Evolutionary conservation across 306 rosid genomes (phyloP), one percentile per base, ranked within the genome.

Genomic region (Sindora glabra): DNA sequence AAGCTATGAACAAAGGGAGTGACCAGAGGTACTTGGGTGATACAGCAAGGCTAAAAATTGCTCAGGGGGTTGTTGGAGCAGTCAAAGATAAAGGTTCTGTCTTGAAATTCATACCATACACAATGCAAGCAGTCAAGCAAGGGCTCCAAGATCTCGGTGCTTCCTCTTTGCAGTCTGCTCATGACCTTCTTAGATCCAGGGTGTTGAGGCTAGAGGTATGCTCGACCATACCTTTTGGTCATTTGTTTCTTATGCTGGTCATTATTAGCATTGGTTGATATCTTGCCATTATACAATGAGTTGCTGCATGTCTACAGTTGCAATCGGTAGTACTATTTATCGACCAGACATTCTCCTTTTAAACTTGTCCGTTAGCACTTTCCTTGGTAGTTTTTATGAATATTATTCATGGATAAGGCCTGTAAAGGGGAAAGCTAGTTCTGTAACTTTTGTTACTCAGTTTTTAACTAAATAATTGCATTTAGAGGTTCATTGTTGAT

Each of bases 121-220:
- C 97, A 51, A 64, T 84, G 83, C 99, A 92, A 92, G 99, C 96
- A 10, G 95, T 92, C 23, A 89, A 72, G 74, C 96, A 92, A 78
- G 99, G 95, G 68, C 89, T 92, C 79, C 99, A 92, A 69, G 99
- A 92, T 75, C 90, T 92, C 10, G 99, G 99, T 23, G 99, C 96
- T 48, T 58, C 74, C 32, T 89, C 96, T 65, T 60, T 92, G 58
- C 77, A 82, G 74, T 79, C 96, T 36, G 94, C 96, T 57, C 99
- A 89, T 48, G 87, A 92, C 68, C 96, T 92, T 72, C 75, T 92
- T 61, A 73, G 86, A 72, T 74, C 80, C 26, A 76, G 74, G 56
- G 77, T 70, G 50, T 64, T 89, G 42, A 86, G 99, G 84, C 83
- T 92, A 40, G 99, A 89, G 96, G 98, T 88, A 83, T 22, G 74